Conservation (phyloP, 2,329 filamentous ascomycete species). For the Fusarium sacchari region DNA sequence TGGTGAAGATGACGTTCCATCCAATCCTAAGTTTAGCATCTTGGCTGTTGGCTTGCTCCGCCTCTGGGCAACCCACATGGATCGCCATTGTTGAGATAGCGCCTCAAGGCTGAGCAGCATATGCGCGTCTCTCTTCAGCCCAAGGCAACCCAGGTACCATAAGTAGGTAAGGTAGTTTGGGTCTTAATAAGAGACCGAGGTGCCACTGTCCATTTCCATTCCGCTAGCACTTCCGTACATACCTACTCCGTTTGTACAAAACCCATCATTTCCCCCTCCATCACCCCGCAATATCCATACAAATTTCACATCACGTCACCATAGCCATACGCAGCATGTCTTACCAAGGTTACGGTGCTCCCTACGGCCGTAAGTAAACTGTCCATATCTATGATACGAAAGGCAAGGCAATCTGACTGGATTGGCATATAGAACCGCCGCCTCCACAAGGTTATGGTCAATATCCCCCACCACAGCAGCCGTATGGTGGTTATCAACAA, state of each 20-base stretch:
- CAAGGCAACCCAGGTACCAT: conserved; percentile 8
- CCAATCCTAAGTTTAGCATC: conserved; percentile 7
- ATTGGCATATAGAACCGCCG: conserved; percentile 35
- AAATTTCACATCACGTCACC: conserved; percentile 2
- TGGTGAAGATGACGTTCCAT: conserved; percentile 33
- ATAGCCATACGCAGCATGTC: conserved; percentile 47
- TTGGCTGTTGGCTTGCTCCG: conserved; percentile 26
- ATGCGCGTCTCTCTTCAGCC: conserved; percentile 22
- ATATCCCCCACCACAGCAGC: conserved; percentile 44
- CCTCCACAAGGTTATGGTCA: conserved; percentile 55
- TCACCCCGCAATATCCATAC: conserved; percentile 19
- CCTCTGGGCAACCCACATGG: conserved; percentile 31
- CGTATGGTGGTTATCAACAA: conserved; percentile 50
- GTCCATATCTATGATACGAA: background rate
- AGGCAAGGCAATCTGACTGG: conserved; percentile 19
- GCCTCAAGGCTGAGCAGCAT: conserved; percentile 36
- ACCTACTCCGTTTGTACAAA: conserved; percentile 8
- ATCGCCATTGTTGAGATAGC: conserved; percentile 26
- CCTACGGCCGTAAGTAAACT: conserved; percentile 50
- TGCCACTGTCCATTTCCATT: conserved; percentile 20
- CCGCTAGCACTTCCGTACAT: background rate
- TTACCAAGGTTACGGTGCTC: conserved; percentile 48
- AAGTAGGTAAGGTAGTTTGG: background rate
- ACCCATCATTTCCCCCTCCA: conserved; percentile 12
- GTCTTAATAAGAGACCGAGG: conserved; percentile 26